Percentiles rank a stretch among this genome's conserved stretches.
Evolutionary conservation across 2,329 filamentous ascomycete species (phyloP).

Genomic region (Lasiodiplodia hormozganensis): DNA sequence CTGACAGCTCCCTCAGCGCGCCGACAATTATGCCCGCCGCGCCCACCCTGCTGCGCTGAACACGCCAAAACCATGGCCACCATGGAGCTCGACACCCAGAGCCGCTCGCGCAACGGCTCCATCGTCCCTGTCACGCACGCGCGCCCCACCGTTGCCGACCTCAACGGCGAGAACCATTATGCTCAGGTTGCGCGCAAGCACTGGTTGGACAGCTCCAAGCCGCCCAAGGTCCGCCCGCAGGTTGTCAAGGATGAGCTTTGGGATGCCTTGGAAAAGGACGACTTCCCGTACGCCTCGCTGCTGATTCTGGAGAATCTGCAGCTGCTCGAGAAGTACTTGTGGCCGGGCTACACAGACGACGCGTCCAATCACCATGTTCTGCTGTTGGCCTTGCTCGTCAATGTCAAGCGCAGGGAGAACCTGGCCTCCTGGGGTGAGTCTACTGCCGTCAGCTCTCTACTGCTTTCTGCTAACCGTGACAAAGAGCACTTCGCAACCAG

Average conservation of each 20-base stretch:
- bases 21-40: constrained; percentile 23
- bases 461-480: background rate
- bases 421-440: constrained; percentile 74
- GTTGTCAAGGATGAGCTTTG: constrained; percentile 88
- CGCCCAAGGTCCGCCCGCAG: constrained; percentile 75
- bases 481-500: constrained; percentile 74
- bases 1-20: constrained; percentile 25
- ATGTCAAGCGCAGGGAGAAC: constrained; percentile 86
- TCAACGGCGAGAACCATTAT: constrained; percentile 71
- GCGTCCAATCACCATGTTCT: constrained; percentile 92
- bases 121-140: constrained; percentile 44
- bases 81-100: constrained; percentile 40
- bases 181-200: constrained; percentile 78
- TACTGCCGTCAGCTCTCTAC: too few relatives aligned
- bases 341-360: constrained; percentile 89
- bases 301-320: constrained; percentile 88
- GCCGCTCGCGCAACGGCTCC: constrained; percentile 31
- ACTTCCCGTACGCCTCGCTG: constrained; percentile 78
- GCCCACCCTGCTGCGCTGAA: constrained; percentile 21
- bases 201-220: constrained; percentile 75
- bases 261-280: constrained; percentile 83
- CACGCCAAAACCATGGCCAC: constrained; percentile 24
- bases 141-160: constrained; percentile 70
- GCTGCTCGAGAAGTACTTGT: constrained; percentile 90
- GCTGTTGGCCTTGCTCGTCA: constrained; percentile 82